A percentile compares a stretch with the other conserved stretches of the same genome.
Evolutionary conservation across 495 filamentous ascomycete species (phyloP).

Genomic region (Hypoxylon rickii): DNA sequence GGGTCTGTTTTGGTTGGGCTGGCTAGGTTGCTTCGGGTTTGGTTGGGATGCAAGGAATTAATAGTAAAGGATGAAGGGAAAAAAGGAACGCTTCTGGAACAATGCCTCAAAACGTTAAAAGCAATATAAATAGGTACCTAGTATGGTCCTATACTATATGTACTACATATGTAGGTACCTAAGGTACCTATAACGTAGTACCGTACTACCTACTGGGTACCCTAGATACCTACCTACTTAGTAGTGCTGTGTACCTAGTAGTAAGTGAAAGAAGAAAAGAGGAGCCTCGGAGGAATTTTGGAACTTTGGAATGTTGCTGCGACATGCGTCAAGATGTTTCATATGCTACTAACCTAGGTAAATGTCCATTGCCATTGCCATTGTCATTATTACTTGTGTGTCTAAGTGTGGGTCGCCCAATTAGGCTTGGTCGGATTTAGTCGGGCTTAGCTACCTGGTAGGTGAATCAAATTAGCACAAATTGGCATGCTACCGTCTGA

Average conservation of each 20-base stretch:
- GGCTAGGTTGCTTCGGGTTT: constrained; percentile 13
- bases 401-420: too few relatives aligned
- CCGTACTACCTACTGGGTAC: too few relatives aligned
- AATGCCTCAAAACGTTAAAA: constrained; percentile 33
- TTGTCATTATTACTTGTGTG: too few relatives aligned
- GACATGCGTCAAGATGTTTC: constrained; percentile 37
- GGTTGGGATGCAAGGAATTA: constrained; percentile 24
- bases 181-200: too few relatives aligned
- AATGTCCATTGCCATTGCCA: constrained; percentile 2
- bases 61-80: constrained; percentile 28
- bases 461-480: too few relatives aligned
- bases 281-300: constrained; percentile 19
- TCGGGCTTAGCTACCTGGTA: too few relatives aligned
- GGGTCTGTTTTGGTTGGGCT: constrained; percentile 20
- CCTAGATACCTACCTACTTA: too few relatives aligned
- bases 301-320: constrained; percentile 6
- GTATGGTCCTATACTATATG: background rate
- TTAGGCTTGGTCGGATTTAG: too few relatives aligned
- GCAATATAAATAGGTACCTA: background rate
- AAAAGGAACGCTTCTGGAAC: constrained; percentile 41
- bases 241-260: background rate
- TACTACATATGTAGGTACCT: too few relatives aligned
- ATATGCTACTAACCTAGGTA: constrained; percentile 21
- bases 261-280: constrained; percentile 13
- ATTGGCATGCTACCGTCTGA: too few relatives aligned